Conservation (phyloP, 2,329 filamentous ascomycete genomes). For the Fusarium lyarnte region DNA sequence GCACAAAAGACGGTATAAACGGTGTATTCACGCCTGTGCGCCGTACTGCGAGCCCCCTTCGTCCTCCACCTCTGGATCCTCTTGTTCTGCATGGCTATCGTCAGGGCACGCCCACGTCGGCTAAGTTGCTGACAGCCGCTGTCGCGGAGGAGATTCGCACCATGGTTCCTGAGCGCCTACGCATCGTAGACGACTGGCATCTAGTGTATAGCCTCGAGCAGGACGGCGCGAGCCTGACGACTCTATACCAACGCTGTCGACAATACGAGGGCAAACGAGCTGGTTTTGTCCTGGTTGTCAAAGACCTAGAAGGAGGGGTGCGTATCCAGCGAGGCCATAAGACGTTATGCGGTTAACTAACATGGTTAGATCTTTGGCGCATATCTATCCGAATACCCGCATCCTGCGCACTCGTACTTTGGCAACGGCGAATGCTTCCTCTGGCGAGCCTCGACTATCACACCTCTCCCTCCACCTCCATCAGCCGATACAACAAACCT, state of each 20-base stretch:
- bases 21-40: conserved; percentile 62
- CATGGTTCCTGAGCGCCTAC: conserved; percentile 85
- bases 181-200: conserved; percentile 87
- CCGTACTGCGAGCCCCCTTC: conserved; percentile 79
- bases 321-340: conserved; percentile 48
- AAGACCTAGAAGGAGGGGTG: conserved; percentile 79
- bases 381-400: conserved; percentile 90
- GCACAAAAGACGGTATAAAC: conserved; percentile 63
- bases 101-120: conserved; percentile 65
- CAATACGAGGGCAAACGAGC: conserved; percentile 74
- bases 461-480: conserved; percentile 61
- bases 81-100: conserved; percentile 75
- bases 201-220: conserved; percentile 91
- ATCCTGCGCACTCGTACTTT: conserved; percentile 84
- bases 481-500: conserved; percentile 62
- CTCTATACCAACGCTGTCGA: conserved; percentile 83
- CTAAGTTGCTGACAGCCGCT: conserved; percentile 73
- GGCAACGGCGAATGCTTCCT: conserved; percentile 95
- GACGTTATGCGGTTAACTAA: conserved; percentile 15
- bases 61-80: conserved; percentile 88
- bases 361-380: conserved; percentile 79
- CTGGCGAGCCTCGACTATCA: conserved; percentile 68
- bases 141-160: conserved; percentile 94
- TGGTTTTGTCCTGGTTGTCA: conserved; percentile 89
- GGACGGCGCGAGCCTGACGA: conserved; percentile 86